Conservation (phyloP, 129 eudicot species). For the Chrysanthemum seticuspe region DNA sequence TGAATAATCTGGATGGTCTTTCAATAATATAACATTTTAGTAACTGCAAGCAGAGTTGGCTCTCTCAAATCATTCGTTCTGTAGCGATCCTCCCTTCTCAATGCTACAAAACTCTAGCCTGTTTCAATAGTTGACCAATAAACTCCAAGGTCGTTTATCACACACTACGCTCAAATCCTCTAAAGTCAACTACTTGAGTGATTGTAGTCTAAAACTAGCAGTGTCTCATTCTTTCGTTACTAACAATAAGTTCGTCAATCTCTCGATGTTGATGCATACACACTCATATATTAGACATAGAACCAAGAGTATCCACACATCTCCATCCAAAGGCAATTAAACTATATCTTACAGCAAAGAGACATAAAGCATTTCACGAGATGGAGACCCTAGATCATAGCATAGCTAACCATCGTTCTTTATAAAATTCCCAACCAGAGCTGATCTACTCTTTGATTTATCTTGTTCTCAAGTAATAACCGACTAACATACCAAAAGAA, state of each 20-base stretch:
- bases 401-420: neutral
- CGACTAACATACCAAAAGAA: neutral
- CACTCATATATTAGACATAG: neutral
- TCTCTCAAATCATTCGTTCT: neutral
- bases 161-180: neutral
- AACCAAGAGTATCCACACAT: neutral
- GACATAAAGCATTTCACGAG: neutral
- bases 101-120: neutral
- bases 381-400: neutral
- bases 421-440: neutral
- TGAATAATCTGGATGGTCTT: neutral
- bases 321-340: neutral
- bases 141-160: neutral
- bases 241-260: neutral
- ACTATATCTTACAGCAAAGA: neutral
- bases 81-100: neutral
- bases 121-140: neutral
- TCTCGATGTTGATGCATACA: neutral
- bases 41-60: slow-evolving; percentile 3
- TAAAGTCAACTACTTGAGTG: too few species aligned
- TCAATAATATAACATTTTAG: neutral
- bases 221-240: neutral
- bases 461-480: neutral
- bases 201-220: neutral
- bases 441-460: neutral